Evolutionary conservation across 352 stramenopile genomes (phyloP), one percentile per base, ranked within the genome.

Genomic region (Paralagenidium karlingii): DNA sequence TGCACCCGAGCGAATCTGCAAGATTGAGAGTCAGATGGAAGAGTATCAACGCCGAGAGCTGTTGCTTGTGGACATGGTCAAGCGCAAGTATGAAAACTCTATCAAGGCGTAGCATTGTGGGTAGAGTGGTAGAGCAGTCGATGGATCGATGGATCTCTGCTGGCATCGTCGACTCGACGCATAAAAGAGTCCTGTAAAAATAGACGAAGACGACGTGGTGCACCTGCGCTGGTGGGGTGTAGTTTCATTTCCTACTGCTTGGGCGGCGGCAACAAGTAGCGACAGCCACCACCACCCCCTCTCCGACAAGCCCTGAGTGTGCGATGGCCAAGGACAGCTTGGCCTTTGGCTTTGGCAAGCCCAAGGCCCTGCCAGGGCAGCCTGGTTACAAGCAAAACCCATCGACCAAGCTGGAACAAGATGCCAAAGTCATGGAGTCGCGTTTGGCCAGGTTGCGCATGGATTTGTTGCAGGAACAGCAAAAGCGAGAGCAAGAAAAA

Each of bases 361-460:
- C 44, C 1, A 51, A 51, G 22, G 31, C 36, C 10, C 30, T 51
- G 19, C 44, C 44, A 34, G 44, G 44, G 3, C 34, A 51, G 18
- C 16, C 34, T 26, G 44, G 38, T 19, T 51, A 51, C 24, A 28
- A 38, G 6, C 12, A 32, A 11, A 38, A 40, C n/a, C 32, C 24
- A 15, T 34, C 40, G 16, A 32, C 24, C 19, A 33, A 32, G 28
- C 64, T 89, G 3, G 65, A 85, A 45, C 60, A 74, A 55, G 75
- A 89, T 59, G 65, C 75, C 0, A 59, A 69, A 24, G 54, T 51
- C 9, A 89, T 89, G 75, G 75, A 85, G 31, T 53, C 59, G 37
- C 70, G 73, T 8, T 49, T 89, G 26, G 44, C 53, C 1, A 64
- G 80, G 31, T 39, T 89, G 10, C 56, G 58, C 5, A 34, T 78